Evolutionary conservation across 106 monocot species (phyloP).

Genomic region (Gastrodia elata): DNA sequence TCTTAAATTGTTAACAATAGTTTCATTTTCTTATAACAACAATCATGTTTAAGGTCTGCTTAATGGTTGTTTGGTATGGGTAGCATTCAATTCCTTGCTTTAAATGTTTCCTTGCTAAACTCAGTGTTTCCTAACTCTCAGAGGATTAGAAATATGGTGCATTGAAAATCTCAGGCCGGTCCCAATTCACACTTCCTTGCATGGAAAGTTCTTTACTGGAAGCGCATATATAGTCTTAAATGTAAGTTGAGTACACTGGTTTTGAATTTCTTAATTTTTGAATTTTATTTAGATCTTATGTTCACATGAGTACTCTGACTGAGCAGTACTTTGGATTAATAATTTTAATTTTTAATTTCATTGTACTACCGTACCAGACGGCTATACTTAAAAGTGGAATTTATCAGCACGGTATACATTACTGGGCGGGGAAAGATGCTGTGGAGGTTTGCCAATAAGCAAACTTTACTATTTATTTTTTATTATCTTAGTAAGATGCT

Average conservation of each 20-base stretch:
- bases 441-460: neutral
- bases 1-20: no score
- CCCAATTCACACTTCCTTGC: constrained; percentile 45
- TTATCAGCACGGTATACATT: constrained; percentile 9
- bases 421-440: constrained; percentile 5
- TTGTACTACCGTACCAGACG: neutral
- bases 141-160: constrained; percentile 57
- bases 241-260: constrained; percentile 25
- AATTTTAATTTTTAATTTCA: constrained; percentile 1
- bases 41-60: no score
- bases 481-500: neutral
- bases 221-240: constrained; percentile 69
- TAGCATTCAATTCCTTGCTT: no score
- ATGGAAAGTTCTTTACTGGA: constrained; percentile 73
- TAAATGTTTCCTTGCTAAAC: neutral
- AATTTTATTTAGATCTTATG: neutral
- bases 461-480: neutral
- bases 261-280: neutral
- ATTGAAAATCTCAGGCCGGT: constrained; percentile 73
- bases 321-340: neutral
- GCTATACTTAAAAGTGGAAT: constrained; percentile 3
- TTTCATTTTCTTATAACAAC: no score
- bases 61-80: no score
- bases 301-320: neutral
- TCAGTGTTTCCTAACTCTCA: neutral